Percentiles rank a stretch among this genome's conserved stretches.
These are phyloP conservation scores for Oryza nivara DNA, from an alignment of 176 grass and related monocot species.

Conservation along the genomic window DNA sequence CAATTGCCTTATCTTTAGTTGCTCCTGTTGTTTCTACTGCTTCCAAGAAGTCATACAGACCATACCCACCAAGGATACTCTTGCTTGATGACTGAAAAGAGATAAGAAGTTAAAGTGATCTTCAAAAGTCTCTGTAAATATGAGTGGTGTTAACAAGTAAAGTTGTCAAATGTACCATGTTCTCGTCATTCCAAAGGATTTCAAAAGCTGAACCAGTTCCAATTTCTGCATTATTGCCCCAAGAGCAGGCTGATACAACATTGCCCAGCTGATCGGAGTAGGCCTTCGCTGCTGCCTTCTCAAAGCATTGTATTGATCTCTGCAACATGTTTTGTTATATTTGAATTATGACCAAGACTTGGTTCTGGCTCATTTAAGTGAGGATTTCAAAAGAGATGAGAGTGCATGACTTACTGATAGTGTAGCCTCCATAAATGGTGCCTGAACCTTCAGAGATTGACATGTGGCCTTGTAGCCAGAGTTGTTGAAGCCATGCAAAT, in stretches of 20 bases:
- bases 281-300: constrained; percentile 61
- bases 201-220: constrained; percentile 63
- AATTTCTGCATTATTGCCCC: constrained; percentile 53
- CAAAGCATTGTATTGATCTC: constrained; percentile 60
- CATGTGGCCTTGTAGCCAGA: constrained; percentile 52
- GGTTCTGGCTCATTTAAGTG: not conserved
- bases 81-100: constrained; percentile 41
- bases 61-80: constrained; percentile 39
- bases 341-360: not conserved
- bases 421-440: constrained; percentile 65
- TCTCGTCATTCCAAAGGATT: constrained; percentile 63
- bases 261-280: constrained; percentile 54
- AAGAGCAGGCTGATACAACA: constrained; percentile 69
- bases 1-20: constrained; percentile 25
- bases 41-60: constrained; percentile 59
- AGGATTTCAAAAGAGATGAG: constrained; percentile 24
- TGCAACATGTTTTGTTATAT: constrained; percentile 39
- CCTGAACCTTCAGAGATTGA: constrained; percentile 58
- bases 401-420: constrained; percentile 49
- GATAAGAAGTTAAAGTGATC: not conserved
- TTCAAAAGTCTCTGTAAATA: constrained; percentile 15
- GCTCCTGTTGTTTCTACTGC: constrained; percentile 39
- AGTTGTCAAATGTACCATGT: constrained; percentile 22
- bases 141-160: constrained; percentile 1
- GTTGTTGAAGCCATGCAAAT: constrained; percentile 65